Percentiles rank a stretch among this genome's conserved stretches.
Evolutionary conservation across 257 asterid species (phyloP).

Genomic region (Osmanthus fragrans): DNA sequence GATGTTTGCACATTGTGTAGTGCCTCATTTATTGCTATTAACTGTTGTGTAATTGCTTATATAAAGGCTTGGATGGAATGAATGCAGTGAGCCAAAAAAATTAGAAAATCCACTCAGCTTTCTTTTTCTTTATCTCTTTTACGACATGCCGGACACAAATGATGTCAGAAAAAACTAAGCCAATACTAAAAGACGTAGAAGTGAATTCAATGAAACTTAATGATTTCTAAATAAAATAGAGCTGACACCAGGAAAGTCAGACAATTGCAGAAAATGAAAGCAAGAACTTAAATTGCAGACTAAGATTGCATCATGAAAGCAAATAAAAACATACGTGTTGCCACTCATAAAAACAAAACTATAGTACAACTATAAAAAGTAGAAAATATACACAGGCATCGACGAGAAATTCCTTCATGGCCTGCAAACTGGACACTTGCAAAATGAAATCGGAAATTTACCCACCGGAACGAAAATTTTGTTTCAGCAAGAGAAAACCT

Average conservation of each 20-base stretch:
- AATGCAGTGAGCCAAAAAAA: too few species aligned
- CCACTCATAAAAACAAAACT: background rate
- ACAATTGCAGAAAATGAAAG: background rate
- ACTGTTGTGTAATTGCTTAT: too few species aligned
- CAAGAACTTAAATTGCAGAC: background rate
- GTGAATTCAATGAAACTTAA: background rate
- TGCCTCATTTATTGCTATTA: too few species aligned
- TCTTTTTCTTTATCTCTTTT: too few species aligned
- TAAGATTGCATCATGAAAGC: background rate
- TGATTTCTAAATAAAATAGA: background rate
- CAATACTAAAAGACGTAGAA: background rate
- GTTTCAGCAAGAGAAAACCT: background rate
- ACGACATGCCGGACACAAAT: background rate
- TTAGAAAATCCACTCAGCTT: too few species aligned
- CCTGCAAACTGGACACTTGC: background rate
- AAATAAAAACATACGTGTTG: background rate
- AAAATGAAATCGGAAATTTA: background rate
- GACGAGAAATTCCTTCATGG: background rate
- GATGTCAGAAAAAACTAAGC: background rate
- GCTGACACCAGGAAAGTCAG: background rate
- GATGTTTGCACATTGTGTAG: too few species aligned
- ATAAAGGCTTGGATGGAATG: too few species aligned
- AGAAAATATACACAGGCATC: background rate
- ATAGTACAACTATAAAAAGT: background rate
- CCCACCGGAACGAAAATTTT: background rate